Evolutionary conservation across 2,329 filamentous ascomycete genomes (phyloP), one percentile per base, ranked within the genome.

Genomic region (Talaromyces sp.): DNA sequence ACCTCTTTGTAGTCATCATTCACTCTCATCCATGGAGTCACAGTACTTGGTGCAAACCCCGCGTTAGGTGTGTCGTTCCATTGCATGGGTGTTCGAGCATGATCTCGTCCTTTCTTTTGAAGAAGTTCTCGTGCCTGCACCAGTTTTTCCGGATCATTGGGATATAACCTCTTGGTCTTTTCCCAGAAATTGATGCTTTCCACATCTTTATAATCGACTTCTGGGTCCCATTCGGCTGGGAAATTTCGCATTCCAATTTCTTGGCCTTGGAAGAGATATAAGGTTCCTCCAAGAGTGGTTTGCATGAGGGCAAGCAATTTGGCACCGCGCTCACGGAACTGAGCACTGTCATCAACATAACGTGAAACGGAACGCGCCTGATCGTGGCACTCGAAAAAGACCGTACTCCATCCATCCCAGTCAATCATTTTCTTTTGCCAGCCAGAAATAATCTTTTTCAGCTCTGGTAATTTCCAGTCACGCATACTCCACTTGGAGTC

Each of bases 341-440:
- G 63, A 37, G 79, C 77, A 10, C 69, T 71, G 59, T 82, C 80
- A 33, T 76, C 75, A 4, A 71, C 73, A 61, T 77, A 81, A 40
- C 78, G 75, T 5, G 71, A 74, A 24, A 83, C 75, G 17, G 74
- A 77, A 30, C 80, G 71, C 4, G 79, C 74, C 58, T 82, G 78
- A 58, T 81, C 80, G 65, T 82, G 80, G 57, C 82, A 82, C 60
- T 82, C 80, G 35, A 79, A 70, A 67, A 81, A 82, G 16, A 81
- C 63, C 9, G 72, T 75, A 53, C 80, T 80, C 79, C 80, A 82
- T 6, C 75, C 77, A 44, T 79, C 74, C 1, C 67, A 71, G 19
- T 77, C 75, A 27, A 77, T 70, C 72, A 81, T 79, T 37, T 76
- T 69, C 0, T 65, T 67, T 61, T 82, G 79, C 74, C 76, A 80